A percentile compares a stretch with the other conserved stretches of the same genome.
These are phyloP conservation scores for Castanea sativa DNA, from an alignment of 306 rosid genomes.

Conservation along the genomic window DNA sequence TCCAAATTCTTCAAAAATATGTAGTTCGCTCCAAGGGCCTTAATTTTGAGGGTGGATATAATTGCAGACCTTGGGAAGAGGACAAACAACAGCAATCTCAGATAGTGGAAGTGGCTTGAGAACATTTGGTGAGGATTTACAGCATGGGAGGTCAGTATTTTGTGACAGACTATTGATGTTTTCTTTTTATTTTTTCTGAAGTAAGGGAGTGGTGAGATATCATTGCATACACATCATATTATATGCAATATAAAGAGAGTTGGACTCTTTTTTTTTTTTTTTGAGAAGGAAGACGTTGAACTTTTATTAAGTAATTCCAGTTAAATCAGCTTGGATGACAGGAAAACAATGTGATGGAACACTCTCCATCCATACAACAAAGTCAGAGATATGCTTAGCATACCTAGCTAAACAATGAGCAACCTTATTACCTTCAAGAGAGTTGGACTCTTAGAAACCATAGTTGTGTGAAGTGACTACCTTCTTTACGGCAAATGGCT, in stretches of 20 bases:
- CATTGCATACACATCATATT: not conserved
- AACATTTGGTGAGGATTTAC: slow-evolving; percentile 25
- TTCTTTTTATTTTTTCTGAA: slow-evolving; percentile 1
- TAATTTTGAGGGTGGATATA: slow-evolving; percentile 19
- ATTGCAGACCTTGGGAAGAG: slow-evolving; percentile 42
- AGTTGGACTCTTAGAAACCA: too few species aligned
- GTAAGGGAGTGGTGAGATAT: slow-evolving; percentile 10
- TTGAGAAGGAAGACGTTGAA: too few species aligned
- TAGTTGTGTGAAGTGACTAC: too few species aligned
- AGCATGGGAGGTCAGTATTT: slow-evolving; percentile 45
- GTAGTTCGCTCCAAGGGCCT: not conserved
- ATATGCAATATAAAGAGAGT: not conserved
- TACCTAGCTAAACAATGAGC: too few species aligned
- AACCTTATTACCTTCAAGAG: too few species aligned
- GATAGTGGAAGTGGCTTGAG: slow-evolving; percentile 22
- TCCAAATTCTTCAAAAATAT: slow-evolving; percentile 15
- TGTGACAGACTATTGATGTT: not conserved
- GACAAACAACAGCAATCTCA: slow-evolving; percentile 13
- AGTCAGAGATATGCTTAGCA: too few species aligned
- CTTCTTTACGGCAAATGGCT: too few species aligned
- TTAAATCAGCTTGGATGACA: too few species aligned
- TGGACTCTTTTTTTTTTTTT: too few species aligned
- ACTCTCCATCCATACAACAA: too few species aligned
- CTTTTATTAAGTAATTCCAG: too few species aligned
- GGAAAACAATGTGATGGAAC: too few species aligned